Base-by-base conservation (phyloP, 2,329 filamentous ascomycete species). In the Dothideomycetidae sp. region DNA sequence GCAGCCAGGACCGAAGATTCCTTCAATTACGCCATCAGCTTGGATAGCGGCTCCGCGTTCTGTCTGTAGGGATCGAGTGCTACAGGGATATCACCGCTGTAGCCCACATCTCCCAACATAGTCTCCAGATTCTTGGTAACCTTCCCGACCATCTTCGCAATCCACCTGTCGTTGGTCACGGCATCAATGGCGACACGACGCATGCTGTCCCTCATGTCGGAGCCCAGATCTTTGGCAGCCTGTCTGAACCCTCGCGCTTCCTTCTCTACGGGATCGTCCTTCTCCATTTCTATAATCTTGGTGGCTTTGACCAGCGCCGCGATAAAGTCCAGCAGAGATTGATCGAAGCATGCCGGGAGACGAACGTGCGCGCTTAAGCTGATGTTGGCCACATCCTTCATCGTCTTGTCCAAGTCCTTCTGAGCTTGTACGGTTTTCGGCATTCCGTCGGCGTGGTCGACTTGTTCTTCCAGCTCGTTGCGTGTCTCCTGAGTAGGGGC, bases 261-360 rank as follows among this genome's bases (percentile, higher is more conserved):
- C 30, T 50, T 42, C 36, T 56, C 48, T 40, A 54, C 44, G 35
- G 53, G 13, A 13, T 42, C 44, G 10, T 60, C 60, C 41, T 63
- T 67, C 45, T 70, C 66, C 16, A 64, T 53, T 45, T 71, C 68
- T 31, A 70, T 66, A 26, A 71, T 59, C 43, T 71, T 71, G n/a
- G 62, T 70, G 0, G 68, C 67, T 46, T 71, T 72, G n/a, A 70
- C 61, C 1, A 70, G 53, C 1, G 67, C 66, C 1, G 67, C 67
- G n/a, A 64, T 53, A 49, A 70, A 71, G 45, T 68, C 63, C 36
- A 72, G 60, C 3, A 71, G 53, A 13, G 62, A 60, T 42, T 70
- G 67, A 40, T 68, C 60, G 42, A 71, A 67, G 3, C 55, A 51
- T 1, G 64, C 63, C 0, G 68, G 68, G 2, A 71, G 51, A 29